phyloP scores from a whole-genome alignment of 2,329 filamentous ascomycete species.

The Emydomyces testavorans region DNA sequence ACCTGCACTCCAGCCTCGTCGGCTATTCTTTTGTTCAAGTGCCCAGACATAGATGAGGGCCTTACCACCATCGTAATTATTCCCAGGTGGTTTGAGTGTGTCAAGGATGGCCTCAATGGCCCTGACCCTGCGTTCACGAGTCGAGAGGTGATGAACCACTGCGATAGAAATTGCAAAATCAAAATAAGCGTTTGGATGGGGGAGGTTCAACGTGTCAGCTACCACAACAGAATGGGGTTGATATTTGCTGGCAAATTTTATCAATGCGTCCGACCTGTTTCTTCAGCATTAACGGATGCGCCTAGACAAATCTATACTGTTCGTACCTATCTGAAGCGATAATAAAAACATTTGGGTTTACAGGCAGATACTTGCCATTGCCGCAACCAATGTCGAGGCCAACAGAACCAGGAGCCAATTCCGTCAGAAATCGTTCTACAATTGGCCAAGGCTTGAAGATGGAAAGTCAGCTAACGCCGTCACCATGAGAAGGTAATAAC shows the following conservation, averaged over 20 bases:
- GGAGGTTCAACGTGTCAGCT: conserved; percentile 72
- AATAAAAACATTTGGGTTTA: conserved; percentile 67
- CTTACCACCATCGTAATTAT: conserved; percentile 41
- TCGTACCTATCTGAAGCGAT: conserved; percentile 72
- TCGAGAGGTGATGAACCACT: conserved; percentile 87
- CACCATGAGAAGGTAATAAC: background rate
- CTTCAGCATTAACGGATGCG: conserved; percentile 30
- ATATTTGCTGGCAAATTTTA: conserved; percentile 46
- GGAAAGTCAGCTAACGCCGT: conserved; percentile 1
- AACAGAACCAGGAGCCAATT: conserved; percentile 56
- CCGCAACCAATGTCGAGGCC: conserved; percentile 90
- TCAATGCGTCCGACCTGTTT: conserved; percentile 46
- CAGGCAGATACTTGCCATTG: conserved; percentile 86
- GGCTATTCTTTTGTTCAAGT: conserved; percentile 75
- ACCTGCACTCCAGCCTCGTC: conserved; percentile 77
- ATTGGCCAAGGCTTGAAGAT: conserved; percentile 69
- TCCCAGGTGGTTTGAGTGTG: conserved; percentile 40
- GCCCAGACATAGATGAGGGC: conserved; percentile 90
- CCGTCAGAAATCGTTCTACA: conserved; percentile 63
- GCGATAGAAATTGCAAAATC: conserved; percentile 94
- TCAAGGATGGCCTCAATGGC: conserved; percentile 61
- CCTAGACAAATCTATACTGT: background rate
- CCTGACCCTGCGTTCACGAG: conserved; percentile 56
- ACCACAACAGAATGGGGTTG: conserved; percentile 58
- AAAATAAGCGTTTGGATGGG: conserved; percentile 53